Base-by-base conservation (phyloP, 73 alveolate genomes). In the Stentor coeruleus region DNA sequence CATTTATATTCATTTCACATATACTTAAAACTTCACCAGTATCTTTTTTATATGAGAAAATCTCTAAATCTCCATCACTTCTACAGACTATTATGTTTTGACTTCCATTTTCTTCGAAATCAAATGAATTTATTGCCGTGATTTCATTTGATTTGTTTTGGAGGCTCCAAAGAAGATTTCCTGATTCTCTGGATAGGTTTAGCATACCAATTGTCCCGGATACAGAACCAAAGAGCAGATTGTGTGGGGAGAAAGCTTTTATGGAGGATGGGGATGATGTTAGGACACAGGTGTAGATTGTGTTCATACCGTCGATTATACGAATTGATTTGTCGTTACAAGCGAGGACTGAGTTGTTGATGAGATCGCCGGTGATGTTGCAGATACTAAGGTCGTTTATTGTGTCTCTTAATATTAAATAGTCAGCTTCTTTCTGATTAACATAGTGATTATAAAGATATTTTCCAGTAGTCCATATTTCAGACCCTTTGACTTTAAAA, bases 361-460 rank as follows among this genome's bases (percentile, higher is more conserved):
- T 66, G n/a, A 75, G 26, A 36, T 75, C 83, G 33, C 83, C 83
- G 6, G 72, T 14, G 72, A 75, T 39, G 26, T 75, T 75, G 20
- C 59, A 14, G 38, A 75, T 20, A 75, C 59, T 15, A n/a, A 75
- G 31, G 58, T 75, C 83, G 39, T 75, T 75, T 39, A 75, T 75
- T 6, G 28, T 15, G 38, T 40, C 83, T 33, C 39, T 39, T 37
- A 75, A n/a, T 20, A 75, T 75, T 6, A 39, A 14, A 66, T 39
- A 75, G 30, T 37, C 83, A 20, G 39, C 2, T 26, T 75, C 83
- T 75, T 35, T 75, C 39, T 39, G 36, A 31, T 75, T 75, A 1
- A 39, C 77, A 38, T 26, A 40, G 2, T 75, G 74, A 75, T 35
- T 75, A 38, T 36, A 75, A 31, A 75, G 26, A 38, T 75, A 75